Percentiles rank a stretch among this genome's conserved stretches.
Evolutionary conservation across 2,329 filamentous ascomycete genomes (phyloP).

Genomic region (Hymenoscyphus occultus): DNA sequence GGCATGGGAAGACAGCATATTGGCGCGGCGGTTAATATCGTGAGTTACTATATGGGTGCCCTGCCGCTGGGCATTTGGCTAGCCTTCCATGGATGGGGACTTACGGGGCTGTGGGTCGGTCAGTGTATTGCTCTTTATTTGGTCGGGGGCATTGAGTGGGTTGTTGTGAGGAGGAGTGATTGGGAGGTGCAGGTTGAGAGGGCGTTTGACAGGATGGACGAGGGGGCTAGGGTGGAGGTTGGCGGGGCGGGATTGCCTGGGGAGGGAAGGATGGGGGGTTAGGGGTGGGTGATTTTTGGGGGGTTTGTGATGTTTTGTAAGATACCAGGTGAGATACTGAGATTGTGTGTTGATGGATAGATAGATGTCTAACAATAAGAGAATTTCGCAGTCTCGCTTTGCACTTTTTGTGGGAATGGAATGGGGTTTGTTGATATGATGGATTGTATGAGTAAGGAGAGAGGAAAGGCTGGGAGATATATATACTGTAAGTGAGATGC

Average conservation of each 20-base stretch:
- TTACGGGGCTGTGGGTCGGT: slow-evolving; percentile 77
- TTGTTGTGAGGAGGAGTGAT: slow-evolving; percentile 71
- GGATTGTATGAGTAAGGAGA: too few relatives aligned
- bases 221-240: slow-evolving; percentile 31
- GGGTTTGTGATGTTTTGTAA: slow-evolving; percentile 3
- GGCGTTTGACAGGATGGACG: slow-evolving; percentile 69
- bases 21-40: slow-evolving; percentile 75
- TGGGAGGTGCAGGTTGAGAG: slow-evolving; percentile 73
- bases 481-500: too few relatives aligned
- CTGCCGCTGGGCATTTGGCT: slow-evolving; percentile 79
- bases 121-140: slow-evolving; percentile 79
- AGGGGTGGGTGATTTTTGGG: slow-evolving; percentile 1
- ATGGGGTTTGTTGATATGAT: too few relatives aligned
- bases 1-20: slow-evolving; percentile 87
- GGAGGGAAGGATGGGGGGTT: slow-evolving; percentile 9
- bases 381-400: too few relatives aligned
- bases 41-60: slow-evolving; percentile 81
- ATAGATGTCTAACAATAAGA: too few relatives aligned
- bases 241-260: slow-evolving; percentile 17
- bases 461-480: too few relatives aligned
- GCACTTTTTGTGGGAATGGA: too few relatives aligned
- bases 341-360: too few relatives aligned
- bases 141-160: slow-evolving; percentile 76
- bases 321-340: neutral
- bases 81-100: slow-evolving; percentile 81